Evolutionary conservation across 2,329 filamentous ascomycete species (phyloP), one percentile per base, ranked within the genome.

Genomic region (Botryotinia narcissicola): DNA sequence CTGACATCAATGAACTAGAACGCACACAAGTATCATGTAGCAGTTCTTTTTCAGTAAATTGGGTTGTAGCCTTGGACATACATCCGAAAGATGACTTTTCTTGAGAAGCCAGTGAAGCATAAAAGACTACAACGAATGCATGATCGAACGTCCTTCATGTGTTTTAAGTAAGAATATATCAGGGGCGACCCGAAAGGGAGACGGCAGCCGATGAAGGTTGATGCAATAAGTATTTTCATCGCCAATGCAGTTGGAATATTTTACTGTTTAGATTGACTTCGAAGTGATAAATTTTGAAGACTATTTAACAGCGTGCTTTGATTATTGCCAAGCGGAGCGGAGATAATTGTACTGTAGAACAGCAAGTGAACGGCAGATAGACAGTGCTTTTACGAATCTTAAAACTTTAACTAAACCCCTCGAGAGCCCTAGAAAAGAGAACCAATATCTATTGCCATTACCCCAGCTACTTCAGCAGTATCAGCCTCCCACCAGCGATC

Each of bases 61-160:
- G 14, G 10, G 10, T 12, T 16, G 25, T n/a, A n/a, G 25, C 4
- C 2, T 12, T n/a, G 48, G 14, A 18, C 5, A 14, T 54, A 14
- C 10, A 29, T 29, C n/a, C 18, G 51, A 7, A 29, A 18, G 51
- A 3, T 16, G n/a, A 29, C 3, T 29, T 29, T 29, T 4, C n/a
- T 54, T 29, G n/a, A 29, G 16, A 29, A 8, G 6, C 12, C 3
- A 14, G 0, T 8, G 9, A 1, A 54, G 29, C 25, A 29, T 3
- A 54, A 54, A 14, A 54, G 51, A 9, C 51, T 29, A 8, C 5
- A 54, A 18, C 25, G 4, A 51, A 51, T n/a, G 25, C 12, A n/a
- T 51, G 48, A 51, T 51, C 10, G 3, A 51, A 1, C 25, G 2
- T n/a, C 0, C 1, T n/a, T 14, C 5, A 12, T 25, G 46, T 0